Evolutionary conservation across 306 rosid species (phyloP).

Genomic region (Fagus crenata): DNA sequence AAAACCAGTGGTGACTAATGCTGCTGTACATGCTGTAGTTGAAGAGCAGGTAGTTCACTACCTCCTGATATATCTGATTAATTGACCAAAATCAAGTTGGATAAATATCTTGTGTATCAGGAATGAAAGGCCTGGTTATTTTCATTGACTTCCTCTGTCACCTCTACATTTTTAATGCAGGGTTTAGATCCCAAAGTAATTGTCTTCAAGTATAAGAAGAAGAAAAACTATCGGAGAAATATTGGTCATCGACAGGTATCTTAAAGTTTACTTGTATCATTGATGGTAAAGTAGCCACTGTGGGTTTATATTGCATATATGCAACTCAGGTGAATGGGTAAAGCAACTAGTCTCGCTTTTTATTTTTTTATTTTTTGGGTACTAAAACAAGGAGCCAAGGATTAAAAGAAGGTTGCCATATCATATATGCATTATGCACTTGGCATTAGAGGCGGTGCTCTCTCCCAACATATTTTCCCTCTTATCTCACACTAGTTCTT

Average conservation of each 20-base stretch:
- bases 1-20: slow-evolving; percentile 89
- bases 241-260: slow-evolving; percentile 94
- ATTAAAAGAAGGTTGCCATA: neutral
- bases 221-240: slow-evolving; percentile 85
- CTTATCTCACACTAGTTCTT: neutral
- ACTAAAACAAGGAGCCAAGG: neutral
- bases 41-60: slow-evolving; percentile 77
- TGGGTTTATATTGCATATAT: slow-evolving; percentile 2
- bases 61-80: slow-evolving; percentile 3
- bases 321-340: neutral
- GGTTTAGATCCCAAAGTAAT: slow-evolving; percentile 72
- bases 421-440: neutral
- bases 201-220: slow-evolving; percentile 85
- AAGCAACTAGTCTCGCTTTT: neutral
- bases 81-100: no score
- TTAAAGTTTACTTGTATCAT: neutral
- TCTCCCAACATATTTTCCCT: neutral
- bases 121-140: neutral
- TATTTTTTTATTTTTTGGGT: neutral
- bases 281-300: neutral
- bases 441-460: neutral
- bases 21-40: slow-evolving; percentile 91
- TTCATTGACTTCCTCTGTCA: neutral
- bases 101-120: no score
- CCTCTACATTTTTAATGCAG: slow-evolving; percentile 41